These are phyloP conservation scores for Pichia paraexigua DNA, from an alignment of 805 yeast genomes.

Conservation along the genomic window DNA sequence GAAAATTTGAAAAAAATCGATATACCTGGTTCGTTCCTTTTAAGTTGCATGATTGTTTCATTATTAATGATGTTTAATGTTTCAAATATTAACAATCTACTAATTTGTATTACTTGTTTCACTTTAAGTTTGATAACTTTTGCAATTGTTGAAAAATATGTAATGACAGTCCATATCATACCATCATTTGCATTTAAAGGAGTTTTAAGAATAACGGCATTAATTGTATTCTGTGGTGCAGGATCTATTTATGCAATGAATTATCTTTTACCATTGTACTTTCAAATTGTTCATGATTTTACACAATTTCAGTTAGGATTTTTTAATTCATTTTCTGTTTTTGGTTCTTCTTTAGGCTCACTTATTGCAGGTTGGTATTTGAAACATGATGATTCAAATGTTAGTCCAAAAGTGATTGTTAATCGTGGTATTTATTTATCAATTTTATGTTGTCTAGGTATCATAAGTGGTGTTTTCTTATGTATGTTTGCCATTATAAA, in stretches of 20 bases:
- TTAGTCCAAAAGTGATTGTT: slow-evolving; percentile 14
- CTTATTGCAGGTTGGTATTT: slow-evolving; percentile 31
- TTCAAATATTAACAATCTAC: neutral
- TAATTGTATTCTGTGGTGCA: slow-evolving; percentile 31
- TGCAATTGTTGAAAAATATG: slow-evolving; percentile 27
- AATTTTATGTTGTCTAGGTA: slow-evolving; percentile 16
- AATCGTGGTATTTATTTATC: slow-evolving; percentile 18
- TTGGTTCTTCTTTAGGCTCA: slow-evolving; percentile 34
- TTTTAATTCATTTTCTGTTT: slow-evolving; percentile 35
- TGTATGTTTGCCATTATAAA: slow-evolving; percentile 14
- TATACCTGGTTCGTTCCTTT: slow-evolving; percentile 32
- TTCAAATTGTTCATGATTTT: slow-evolving; percentile 37
- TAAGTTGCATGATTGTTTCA: slow-evolving; percentile 29
- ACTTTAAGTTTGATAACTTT: slow-evolving; percentile 18
- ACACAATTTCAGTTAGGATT: slow-evolving; percentile 32
- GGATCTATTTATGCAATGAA: slow-evolving; percentile 30
- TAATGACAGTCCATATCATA: slow-evolving; percentile 33
- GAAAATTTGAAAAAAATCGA: slow-evolving; percentile 33
- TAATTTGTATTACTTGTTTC: slow-evolving; percentile 11
- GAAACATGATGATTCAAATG: slow-evolving; percentile 16
- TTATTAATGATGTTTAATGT: slow-evolving; percentile 30
- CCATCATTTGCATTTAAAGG: slow-evolving; percentile 34
- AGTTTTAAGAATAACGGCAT: slow-evolving; percentile 30
- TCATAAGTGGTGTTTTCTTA: slow-evolving; percentile 18
- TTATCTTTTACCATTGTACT: slow-evolving; percentile 33